Conservation (phyloP, 169 alveolate species). For the Eimeria praecox region DNA sequence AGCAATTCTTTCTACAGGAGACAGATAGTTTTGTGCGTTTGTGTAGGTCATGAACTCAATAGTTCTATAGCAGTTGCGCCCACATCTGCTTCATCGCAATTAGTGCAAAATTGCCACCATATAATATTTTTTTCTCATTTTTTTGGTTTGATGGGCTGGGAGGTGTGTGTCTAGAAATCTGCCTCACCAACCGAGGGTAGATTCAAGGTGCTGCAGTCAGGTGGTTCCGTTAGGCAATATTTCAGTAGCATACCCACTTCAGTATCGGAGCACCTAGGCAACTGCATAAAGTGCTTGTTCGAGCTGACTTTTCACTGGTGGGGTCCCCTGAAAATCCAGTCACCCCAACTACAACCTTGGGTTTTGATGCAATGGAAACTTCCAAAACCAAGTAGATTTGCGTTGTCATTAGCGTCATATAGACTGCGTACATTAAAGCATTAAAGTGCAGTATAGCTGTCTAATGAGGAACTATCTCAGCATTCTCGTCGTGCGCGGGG, state of each 20-base stretch:
- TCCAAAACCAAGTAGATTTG: neutral
- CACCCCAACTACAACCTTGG: conserved; percentile 3
- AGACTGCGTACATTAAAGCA: neutral
- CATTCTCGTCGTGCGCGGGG: neutral
- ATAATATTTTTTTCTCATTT: neutral
- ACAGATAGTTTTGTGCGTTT: neutral
- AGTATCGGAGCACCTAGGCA: neutral
- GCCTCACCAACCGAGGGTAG: neutral
- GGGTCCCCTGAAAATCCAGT: neutral
- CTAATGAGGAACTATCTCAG: neutral
- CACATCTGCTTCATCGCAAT: neutral
- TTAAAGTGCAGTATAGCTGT: conserved; percentile 13
- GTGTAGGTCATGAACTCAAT: neutral
- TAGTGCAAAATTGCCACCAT: neutral
- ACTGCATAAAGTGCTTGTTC: neutral
- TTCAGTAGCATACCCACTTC: neutral
- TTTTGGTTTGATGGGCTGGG: neutral
- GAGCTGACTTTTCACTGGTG: neutral
- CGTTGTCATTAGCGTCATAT: neutral
- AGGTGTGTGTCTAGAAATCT: neutral
- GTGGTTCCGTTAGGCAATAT: neutral
- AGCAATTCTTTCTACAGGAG: neutral
- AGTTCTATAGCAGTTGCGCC: neutral
- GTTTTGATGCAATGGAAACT: neutral
- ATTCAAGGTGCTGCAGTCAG: conserved; percentile 5